Percentiles rank a stretch among this genome's conserved stretches.
Evolutionary conservation across 768 basidiomycete genomes (phyloP).

Genomic region (Pleurotus tuoliensis): DNA sequence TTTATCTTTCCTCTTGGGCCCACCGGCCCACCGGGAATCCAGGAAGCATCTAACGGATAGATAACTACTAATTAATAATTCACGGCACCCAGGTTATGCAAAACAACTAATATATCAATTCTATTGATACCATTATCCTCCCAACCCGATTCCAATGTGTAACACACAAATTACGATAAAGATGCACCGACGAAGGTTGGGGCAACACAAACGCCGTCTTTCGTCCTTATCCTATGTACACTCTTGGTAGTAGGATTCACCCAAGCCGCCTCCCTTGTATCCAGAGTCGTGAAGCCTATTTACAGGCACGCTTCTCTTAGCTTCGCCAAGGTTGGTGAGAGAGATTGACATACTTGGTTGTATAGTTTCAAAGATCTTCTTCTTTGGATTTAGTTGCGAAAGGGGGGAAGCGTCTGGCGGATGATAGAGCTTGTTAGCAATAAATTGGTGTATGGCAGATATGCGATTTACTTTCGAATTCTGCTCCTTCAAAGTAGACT

Average conservation of each 20-base stretch:
- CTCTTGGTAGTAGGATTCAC: slow-evolving; percentile 76
- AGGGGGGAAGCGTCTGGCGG: slow-evolving; percentile 58
- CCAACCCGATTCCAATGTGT: not conserved
- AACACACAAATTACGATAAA: slow-evolving; percentile 61
- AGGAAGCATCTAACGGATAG: too few species aligned
- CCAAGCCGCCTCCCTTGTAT: slow-evolving; percentile 89
- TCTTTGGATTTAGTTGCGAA: slow-evolving; percentile 92
- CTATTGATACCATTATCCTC: too few species aligned
- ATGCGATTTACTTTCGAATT: slow-evolving; percentile 65
- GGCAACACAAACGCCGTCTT: slow-evolving; percentile 76
- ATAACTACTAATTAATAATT: too few species aligned
- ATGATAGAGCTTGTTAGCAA: slow-evolving; percentile 2
- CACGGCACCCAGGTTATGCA: too few species aligned
- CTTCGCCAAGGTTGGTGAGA: not conserved
- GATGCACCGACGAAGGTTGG: slow-evolving; percentile 85
- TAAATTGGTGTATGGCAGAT: not conserved
- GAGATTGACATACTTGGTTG: slow-evolving; percentile 65
- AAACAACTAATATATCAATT: too few species aligned
- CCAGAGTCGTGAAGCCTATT: slow-evolving; percentile 83
- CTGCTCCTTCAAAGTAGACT: slow-evolving; percentile 90
- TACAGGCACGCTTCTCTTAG: not conserved
- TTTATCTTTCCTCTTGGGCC: too few species aligned
- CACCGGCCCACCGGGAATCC: too few species aligned
- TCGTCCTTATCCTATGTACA: slow-evolving; percentile 83
- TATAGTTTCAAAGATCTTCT: slow-evolving; percentile 97